phyloP scores from a whole-genome alignment of 176 grass and related monocot genomes.

The Guadua angustifolia region DNA sequence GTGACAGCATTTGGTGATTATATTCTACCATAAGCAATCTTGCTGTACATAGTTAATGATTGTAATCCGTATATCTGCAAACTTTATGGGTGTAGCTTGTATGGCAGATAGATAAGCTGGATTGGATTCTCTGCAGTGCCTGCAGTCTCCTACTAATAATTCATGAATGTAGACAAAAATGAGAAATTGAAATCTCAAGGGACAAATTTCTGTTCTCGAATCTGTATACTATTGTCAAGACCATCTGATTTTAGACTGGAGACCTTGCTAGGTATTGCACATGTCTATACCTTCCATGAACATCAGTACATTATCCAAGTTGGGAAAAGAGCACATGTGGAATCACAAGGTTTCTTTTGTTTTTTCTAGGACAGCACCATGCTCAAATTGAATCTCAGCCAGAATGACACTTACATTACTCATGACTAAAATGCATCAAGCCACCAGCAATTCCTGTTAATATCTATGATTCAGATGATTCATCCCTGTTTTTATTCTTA shows the following conservation, averaged over 20 bases:
- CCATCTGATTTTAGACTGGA: background rate
- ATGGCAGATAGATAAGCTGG: background rate
- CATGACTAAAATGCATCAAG: background rate
- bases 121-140: background rate
- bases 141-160: background rate
- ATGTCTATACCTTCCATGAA: background rate
- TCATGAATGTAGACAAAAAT: background rate
- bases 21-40: background rate
- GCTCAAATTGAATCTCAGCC: background rate
- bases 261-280: no score
- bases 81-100: background rate
- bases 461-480: slow-evolving; percentile 1
- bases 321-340: background rate
- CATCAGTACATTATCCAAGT: background rate
- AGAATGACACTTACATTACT: background rate
- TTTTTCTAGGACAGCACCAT: background rate
- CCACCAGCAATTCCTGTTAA: background rate
- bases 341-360: background rate
- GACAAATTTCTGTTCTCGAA: background rate
- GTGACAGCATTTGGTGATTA: no score
- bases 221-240: background rate
- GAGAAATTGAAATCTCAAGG: background rate
- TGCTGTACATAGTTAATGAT: background rate
- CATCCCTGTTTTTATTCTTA: slow-evolving; percentile 5
- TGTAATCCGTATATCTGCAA: background rate